Evolutionary conservation across 192 early-diverging fungal genomes (phyloP).

Genomic region (Funneliformis mosseae): DNA sequence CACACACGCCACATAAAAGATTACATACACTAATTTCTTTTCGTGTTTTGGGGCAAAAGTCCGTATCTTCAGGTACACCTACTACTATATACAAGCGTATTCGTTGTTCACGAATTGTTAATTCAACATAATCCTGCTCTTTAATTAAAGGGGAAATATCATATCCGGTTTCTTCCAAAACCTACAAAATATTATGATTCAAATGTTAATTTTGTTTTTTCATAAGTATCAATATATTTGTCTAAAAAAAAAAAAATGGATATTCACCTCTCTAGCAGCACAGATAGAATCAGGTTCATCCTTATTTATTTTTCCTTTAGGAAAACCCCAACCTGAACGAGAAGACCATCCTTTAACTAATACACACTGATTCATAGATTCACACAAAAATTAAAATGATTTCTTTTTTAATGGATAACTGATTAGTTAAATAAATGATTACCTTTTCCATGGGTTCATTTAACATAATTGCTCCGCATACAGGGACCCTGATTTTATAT

Average conservation of each 20-base stretch:
- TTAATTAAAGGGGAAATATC: conserved; percentile 72
- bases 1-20: background rate
- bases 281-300: conserved; percentile 87
- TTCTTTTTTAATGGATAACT: background rate
- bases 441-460: conserved; percentile 80
- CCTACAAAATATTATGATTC: conserved; percentile 45
- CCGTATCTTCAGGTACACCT: conserved; percentile 79
- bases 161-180: conserved; percentile 94
- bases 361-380: conserved; percentile 52
- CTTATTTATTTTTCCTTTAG: conserved; percentile 98
- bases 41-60: conserved; percentile 81
- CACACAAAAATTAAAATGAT: background rate
- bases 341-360: conserved; percentile 94
- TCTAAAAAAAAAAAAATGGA: background rate
- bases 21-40: conserved; percentile 91
- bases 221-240: background rate
- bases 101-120: conserved; percentile 87
- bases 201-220: background rate
- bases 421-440: background rate
- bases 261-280: conserved; percentile 83
- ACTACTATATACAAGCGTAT: conserved; percentile 90
- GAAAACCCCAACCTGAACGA: conserved; percentile 94
- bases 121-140: conserved; percentile 84
- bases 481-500: conserved; percentile 95
- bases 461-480: conserved; percentile 95